phyloP scores from a whole-genome alignment of 1,284 basidiomycete genomes.

The Sporisorium exsertum region DNA sequence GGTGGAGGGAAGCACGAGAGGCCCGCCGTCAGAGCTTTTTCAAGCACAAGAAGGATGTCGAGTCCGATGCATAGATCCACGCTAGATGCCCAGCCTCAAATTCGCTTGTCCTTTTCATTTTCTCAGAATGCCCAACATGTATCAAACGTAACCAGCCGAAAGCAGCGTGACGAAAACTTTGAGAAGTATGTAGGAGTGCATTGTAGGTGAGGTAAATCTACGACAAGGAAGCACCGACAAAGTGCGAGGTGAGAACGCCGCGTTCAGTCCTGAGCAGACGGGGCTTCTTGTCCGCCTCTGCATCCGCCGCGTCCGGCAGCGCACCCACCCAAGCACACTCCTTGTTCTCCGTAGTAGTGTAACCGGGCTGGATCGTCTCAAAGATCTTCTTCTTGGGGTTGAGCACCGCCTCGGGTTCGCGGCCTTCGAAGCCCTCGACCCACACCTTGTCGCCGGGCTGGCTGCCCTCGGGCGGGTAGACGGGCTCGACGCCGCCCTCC shows the following conservation, averaged over 20 bases:
- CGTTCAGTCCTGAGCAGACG: constrained; percentile 60
- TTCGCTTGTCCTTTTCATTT: constrained; percentile 2
- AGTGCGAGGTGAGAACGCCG: constrained; percentile 58
- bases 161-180: background rate
- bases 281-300: constrained; percentile 62
- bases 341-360: constrained; percentile 58
- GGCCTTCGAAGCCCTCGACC: constrained; percentile 67
- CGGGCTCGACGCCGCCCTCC: constrained; percentile 67
- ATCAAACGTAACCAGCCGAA: background rate
- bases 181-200: constrained; percentile 1
- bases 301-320: constrained; percentile 54
- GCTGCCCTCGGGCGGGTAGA: constrained; percentile 63
- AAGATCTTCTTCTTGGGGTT: constrained; percentile 70
- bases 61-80: constrained; percentile 46
- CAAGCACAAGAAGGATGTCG: constrained; percentile 67
- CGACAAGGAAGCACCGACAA: constrained; percentile 63
- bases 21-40: constrained; percentile 71
- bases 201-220: constrained; percentile 14
- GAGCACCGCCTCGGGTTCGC: constrained; percentile 63
- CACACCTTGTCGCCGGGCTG: constrained; percentile 64
- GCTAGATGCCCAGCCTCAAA: background rate
- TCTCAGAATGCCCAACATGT: background rate
- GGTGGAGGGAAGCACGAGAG: constrained; percentile 71
- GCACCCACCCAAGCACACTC: constrained; percentile 65
- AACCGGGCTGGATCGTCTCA: constrained; percentile 68